phyloP scores from a whole-genome alignment of 305 asterid species.

The Fraxinus sp. region DNA sequence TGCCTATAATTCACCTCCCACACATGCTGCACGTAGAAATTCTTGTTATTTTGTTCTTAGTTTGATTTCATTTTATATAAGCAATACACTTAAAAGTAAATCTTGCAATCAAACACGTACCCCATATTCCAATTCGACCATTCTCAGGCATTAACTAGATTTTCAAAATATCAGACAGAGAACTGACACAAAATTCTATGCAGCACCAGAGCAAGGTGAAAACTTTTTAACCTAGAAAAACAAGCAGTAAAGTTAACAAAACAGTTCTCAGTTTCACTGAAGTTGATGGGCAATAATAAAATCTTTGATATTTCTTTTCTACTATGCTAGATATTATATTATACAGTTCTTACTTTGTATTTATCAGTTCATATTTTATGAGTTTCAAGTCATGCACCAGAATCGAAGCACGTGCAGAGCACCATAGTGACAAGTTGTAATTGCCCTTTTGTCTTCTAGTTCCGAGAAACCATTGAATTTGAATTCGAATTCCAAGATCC shows the following conservation, averaged over 20 bases:
- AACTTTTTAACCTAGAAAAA: conserved; percentile 13
- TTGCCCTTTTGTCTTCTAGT: conserved; percentile 49
- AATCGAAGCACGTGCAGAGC: conserved; percentile 51
- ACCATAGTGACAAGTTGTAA: conserved; percentile 40
- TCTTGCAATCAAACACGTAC: not conserved
- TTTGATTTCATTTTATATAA: not conserved
- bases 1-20: not conserved
- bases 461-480: conserved; percentile 25
- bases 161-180: conserved; percentile 26
- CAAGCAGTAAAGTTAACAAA: conserved; percentile 25
- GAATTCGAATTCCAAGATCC: conserved; percentile 45
- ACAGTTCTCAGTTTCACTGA: conserved; percentile 34
- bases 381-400: conserved; percentile 39
- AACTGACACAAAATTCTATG: conserved; percentile 23
- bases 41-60: not conserved
- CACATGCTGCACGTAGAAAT: not conserved
- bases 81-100: conserved; percentile 3
- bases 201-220: conserved; percentile 30
- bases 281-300: conserved; percentile 37
- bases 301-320: conserved; percentile 20
- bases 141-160: conserved; percentile 14
- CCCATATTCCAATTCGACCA: conserved; percentile 23
- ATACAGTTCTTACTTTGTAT: conserved; percentile 1
- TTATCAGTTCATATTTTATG: conserved; percentile 24
- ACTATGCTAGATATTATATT: conserved; percentile 14